Percentiles rank a stretch among this genome's conserved stretches.
These are phyloP conservation scores for Fusarium compactum DNA, from an alignment of 2,329 filamentous ascomycete species.

Conservation along the genomic window DNA sequence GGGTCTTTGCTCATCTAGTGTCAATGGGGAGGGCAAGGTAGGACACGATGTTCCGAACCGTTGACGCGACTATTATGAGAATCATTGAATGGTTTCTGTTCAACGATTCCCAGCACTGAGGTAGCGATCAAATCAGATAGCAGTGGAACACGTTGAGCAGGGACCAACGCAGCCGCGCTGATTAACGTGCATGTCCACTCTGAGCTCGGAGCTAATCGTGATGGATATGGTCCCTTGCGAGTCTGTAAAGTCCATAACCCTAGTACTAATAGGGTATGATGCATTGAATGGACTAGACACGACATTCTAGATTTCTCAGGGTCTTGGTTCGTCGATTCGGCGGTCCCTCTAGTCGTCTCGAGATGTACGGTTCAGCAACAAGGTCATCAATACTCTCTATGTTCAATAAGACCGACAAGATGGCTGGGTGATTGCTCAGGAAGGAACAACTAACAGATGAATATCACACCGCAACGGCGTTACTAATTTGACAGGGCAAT, in stretches of 20 bases:
- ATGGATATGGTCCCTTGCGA: conserved; percentile 25
- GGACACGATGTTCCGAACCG: background rate
- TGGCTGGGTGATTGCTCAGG: background rate
- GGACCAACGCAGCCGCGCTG: conserved; percentile 31
- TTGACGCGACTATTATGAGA: background rate
- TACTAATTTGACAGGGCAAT: background rate
- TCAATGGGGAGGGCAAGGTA: background rate
- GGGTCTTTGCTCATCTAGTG: background rate
- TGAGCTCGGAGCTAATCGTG: conserved; percentile 33
- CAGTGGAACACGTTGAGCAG: conserved; percentile 25
- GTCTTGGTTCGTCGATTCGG: conserved; percentile 12
- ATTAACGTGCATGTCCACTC: conserved; percentile 34
- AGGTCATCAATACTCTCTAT: background rate
- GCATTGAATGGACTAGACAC: conserved; percentile 10
- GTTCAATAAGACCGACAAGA: background rate
- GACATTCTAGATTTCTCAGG: conserved; percentile 29
- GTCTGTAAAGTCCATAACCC: conserved; percentile 4
- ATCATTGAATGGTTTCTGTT: background rate
- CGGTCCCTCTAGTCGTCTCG: background rate
- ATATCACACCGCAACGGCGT: background rate
- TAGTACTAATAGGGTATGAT: conserved; percentile 36
- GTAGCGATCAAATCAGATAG: conserved; percentile 6
- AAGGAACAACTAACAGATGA: background rate
- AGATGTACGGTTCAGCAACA: background rate
- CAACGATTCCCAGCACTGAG: background rate